Evolutionary conservation across 129 eudicot genomes (phyloP).

Genomic region (Lactuca sativa): DNA sequence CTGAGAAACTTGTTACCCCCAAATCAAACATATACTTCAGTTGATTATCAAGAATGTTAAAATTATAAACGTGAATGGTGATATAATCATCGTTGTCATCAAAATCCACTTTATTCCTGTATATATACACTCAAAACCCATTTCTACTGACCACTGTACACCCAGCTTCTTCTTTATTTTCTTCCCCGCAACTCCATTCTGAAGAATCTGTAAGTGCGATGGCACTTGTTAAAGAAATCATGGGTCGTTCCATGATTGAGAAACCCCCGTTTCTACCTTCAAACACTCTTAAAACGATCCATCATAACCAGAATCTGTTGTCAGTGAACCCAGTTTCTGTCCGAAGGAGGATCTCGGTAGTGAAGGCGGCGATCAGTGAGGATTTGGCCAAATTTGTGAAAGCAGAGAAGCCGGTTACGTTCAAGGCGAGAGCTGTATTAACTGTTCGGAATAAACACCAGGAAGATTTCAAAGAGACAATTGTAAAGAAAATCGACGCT

Average conservation of each 20-base stretch:
- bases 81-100: not conserved
- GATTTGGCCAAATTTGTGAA: slow-evolving; percentile 51
- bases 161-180: not conserved
- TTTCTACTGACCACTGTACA: not conserved
- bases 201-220: slow-evolving; percentile 22
- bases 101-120: slow-evolving; percentile 12
- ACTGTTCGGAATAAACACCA: slow-evolving; percentile 75
- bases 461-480: slow-evolving; percentile 68
- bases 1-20: not conserved
- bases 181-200: not conserved
- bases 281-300: slow-evolving; percentile 10
- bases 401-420: slow-evolving; percentile 48
- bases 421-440: slow-evolving; percentile 73
- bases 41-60: not conserved
- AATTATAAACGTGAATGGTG: not conserved
- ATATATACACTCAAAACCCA: not conserved
- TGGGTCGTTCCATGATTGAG: slow-evolving; percentile 56
- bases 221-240: slow-evolving; percentile 65
- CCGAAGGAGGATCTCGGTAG: slow-evolving; percentile 16
- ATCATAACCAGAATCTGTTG: slow-evolving; percentile 14
- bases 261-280: slow-evolving; percentile 41
- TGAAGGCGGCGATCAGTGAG: slow-evolving; percentile 66
- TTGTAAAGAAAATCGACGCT: slow-evolving; percentile 73
- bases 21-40: not conserved
- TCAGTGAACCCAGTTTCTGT: slow-evolving; percentile 13